Evolutionary conservation across 345 rosid genomes (phyloP).

Genomic region (Theobroma cacao): DNA sequence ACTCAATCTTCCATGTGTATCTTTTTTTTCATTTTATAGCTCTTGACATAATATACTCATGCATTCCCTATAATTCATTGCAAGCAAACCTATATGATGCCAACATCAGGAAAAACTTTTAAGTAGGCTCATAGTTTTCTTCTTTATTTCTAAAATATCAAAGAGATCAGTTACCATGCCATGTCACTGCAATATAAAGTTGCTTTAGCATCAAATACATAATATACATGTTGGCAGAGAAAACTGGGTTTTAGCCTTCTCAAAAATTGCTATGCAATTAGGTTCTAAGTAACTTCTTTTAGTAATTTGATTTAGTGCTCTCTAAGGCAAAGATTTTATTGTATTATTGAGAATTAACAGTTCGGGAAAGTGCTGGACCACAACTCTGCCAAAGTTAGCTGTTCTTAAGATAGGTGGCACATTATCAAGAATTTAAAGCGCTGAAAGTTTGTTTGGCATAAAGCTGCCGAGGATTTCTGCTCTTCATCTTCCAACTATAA

Average conservation of each 20-base stretch:
- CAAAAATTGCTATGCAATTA: not conserved
- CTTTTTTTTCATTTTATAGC: too few relatives aligned
- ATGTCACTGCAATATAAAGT: not conserved
- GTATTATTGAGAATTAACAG: not conserved
- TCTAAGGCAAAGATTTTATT: not conserved
- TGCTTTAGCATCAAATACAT: not conserved
- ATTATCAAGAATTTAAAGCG: not conserved
- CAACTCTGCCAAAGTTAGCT: not conserved
- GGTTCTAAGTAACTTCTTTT: not conserved
- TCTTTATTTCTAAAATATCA: not conserved
- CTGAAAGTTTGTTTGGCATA: not conserved
- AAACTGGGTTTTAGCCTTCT: not conserved
- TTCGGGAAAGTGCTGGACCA: not conserved
- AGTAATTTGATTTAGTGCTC: not conserved
- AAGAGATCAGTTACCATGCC: not conserved
- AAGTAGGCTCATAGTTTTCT: not conserved
- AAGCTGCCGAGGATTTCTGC: not conserved
- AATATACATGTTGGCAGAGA: not conserved
- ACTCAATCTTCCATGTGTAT: too few relatives aligned
- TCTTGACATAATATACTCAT: too few relatives aligned
- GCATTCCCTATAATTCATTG: too few relatives aligned
- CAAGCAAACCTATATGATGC: too few relatives aligned
- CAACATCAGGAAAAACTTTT: not conserved
- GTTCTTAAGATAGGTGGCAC: not conserved
- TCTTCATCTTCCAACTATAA: not conserved